Percentiles rank a stretch among this genome's conserved stretches.
These are phyloP conservation scores for Blepharisma japonicum DNA, from an alignment of 73 alveolate species.

Conservation along the genomic window DNA sequence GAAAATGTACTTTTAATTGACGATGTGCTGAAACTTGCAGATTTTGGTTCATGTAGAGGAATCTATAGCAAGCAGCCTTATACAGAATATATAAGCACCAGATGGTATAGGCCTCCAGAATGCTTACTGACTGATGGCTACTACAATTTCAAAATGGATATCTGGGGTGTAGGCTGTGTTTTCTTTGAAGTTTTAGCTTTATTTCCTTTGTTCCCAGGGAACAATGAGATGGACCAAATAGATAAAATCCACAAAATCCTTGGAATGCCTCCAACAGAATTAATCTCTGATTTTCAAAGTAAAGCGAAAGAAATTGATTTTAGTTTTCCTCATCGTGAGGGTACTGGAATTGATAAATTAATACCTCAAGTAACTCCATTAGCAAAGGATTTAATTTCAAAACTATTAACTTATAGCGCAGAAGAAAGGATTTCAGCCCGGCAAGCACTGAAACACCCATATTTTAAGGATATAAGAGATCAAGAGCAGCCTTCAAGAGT, in stretches of 20 bases:
- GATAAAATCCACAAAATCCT: conserved; percentile 89
- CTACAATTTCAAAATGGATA: conserved; percentile 97
- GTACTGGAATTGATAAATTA: conserved; percentile 39
- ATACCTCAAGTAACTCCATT: conserved; percentile 63
- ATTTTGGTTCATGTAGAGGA: conserved; percentile 91
- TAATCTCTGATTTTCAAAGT: conserved; percentile 69
- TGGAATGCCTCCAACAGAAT: conserved; percentile 81
- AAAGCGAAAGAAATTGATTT: conserved; percentile 49
- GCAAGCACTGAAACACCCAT: conserved; percentile 80
- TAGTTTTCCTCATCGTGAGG: conserved; percentile 41
- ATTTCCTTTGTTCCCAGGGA: conserved; percentile 90
- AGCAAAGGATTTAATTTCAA: conserved; percentile 52
- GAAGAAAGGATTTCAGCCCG: conserved; percentile 89
- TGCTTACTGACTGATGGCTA: conserved; percentile 98
- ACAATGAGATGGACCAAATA: conserved; percentile 94
- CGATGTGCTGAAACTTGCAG: conserved; percentile 80
- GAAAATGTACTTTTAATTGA: conserved; percentile 52
- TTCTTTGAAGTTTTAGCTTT: conserved; percentile 94
- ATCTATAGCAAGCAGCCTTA: conserved; percentile 90
- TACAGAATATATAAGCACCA: conserved; percentile 89
- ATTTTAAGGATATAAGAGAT: conserved; percentile 74
- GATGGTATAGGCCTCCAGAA: conserved; percentile 88
- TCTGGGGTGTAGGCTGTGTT: conserved; percentile 99
- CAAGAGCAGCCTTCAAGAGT: conserved; percentile 29
- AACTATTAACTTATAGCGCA: conserved; percentile 79